Evolutionary conservation across 345 rosid genomes (phyloP).

Genomic region (Capsella bursapastoris): DNA sequence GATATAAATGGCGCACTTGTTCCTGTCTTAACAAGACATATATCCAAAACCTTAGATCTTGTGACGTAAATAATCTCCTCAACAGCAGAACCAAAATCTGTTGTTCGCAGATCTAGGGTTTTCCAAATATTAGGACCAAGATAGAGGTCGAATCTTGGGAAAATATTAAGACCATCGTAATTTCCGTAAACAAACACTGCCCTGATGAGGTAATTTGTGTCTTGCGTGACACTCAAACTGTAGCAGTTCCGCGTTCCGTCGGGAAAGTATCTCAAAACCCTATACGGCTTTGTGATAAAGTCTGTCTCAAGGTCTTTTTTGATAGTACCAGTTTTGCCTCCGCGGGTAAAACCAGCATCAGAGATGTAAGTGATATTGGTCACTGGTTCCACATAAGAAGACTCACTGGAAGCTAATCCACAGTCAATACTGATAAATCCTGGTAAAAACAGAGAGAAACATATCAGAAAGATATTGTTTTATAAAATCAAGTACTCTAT

Average conservation of each 20-base stretch:
- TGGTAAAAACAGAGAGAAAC: constrained; percentile 11
- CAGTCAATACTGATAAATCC: constrained; percentile 55
- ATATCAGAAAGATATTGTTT: no score
- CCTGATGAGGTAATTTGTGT: constrained; percentile 42
- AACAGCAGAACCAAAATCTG: not conserved
- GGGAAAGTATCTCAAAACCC: constrained; percentile 40
- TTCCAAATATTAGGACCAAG: constrained; percentile 49
- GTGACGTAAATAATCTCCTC: constrained; percentile 49
- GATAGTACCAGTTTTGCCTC: constrained; percentile 26
- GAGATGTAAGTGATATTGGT: constrained; percentile 36
- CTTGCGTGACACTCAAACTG: constrained; percentile 29
- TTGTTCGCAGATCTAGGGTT: constrained; percentile 4
- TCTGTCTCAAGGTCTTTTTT: not conserved
- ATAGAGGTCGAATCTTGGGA: constrained; percentile 46
- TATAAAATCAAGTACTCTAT: no score
- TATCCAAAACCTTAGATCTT: constrained; percentile 22
- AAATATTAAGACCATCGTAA: constrained; percentile 39
- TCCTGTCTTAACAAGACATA: constrained; percentile 56
- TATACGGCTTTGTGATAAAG: not conserved
- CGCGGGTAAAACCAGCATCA: constrained; percentile 34
- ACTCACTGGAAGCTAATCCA: constrained; percentile 35
- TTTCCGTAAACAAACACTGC: constrained; percentile 46
- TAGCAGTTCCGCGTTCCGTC: constrained; percentile 50
- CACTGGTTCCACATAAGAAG: constrained; percentile 19
- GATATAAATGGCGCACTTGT: constrained; percentile 4